Conservation (phyloP, 2,329 filamentous ascomycete genomes). For the Botrytis medusae region DNA sequence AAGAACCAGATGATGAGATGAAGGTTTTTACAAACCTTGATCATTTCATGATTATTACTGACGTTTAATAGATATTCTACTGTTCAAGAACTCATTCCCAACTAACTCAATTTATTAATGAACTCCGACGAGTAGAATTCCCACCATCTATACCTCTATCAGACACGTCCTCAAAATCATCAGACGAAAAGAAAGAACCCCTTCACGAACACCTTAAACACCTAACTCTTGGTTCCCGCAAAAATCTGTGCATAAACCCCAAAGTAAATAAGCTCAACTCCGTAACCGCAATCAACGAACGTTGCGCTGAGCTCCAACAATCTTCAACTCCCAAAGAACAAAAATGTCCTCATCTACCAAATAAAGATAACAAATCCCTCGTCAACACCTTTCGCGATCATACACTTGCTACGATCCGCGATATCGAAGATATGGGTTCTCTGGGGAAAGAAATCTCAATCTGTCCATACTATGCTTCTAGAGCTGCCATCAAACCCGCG, state of each 20-base stretch:
- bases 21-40: constrained; percentile 44
- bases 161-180: constrained; percentile 37
- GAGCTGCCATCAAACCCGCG: constrained; percentile 75
- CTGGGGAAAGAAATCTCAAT: constrained; percentile 77
- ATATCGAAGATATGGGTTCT: constrained; percentile 85
- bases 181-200: constrained; percentile 24
- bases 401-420: constrained; percentile 77
- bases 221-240: constrained; percentile 66
- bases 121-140: constrained; percentile 62
- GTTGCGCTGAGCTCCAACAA: constrained; percentile 87
- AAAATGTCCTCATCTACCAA: constrained; percentile 75
- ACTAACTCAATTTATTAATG: constrained; percentile 67
- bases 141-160: constrained; percentile 55
- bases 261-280: constrained; percentile 69
- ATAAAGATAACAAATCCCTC: constrained; percentile 69
- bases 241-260: constrained; percentile 81
- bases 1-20: constrained; percentile 55
- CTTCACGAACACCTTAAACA: constrained; percentile 61
- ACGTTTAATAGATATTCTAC: constrained; percentile 55
- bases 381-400: constrained; percentile 83
- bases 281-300: constrained; percentile 85
- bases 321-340: constrained; percentile 59
- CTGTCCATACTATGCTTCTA: constrained; percentile 95
- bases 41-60: constrained; percentile 9
- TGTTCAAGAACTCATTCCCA: constrained; percentile 75